phyloP scores from a whole-genome alignment of 2,329 filamentous ascomycete species.

The Tolypocladium sp. region DNA sequence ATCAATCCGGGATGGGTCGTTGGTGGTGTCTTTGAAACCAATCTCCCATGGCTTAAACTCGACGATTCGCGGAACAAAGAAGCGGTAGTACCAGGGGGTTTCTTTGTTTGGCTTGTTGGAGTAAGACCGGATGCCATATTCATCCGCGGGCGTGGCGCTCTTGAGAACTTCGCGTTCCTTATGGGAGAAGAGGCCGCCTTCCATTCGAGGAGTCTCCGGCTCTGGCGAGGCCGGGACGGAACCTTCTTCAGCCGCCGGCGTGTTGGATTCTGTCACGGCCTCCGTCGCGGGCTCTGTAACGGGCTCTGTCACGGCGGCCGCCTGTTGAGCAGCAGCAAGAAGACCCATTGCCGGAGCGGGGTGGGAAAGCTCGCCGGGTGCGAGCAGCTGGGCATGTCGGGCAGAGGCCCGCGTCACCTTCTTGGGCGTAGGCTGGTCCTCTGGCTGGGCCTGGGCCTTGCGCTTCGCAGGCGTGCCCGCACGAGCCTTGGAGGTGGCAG shows the following conservation, averaged over 20 bases:
- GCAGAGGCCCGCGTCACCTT: constrained; percentile 27
- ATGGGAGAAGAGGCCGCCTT: constrained; percentile 13
- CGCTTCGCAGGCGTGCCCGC: constrained; percentile 28
- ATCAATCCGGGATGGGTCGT: constrained; percentile 28
- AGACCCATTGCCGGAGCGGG: constrained; percentile 27
- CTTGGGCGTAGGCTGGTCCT: constrained; percentile 41
- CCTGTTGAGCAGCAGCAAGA: constrained; percentile 28
- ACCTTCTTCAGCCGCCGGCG: constrained; percentile 24
- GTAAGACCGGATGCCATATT: constrained; percentile 39
- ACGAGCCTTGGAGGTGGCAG: constrained; percentile 5
- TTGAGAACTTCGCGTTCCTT: constrained; percentile 29
- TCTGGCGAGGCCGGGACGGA: constrained; percentile 27
- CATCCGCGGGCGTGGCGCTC: constrained; percentile 37
- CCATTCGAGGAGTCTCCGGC: constrained; percentile 17
- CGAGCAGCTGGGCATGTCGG: constrained; percentile 16
- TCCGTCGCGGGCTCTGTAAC: constrained; percentile 8
- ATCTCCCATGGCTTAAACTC: constrained; percentile 45
- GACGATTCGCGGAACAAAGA: constrained; percentile 37
- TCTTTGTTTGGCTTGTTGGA: constrained; percentile 28
- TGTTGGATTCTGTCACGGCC: constrained; percentile 16
- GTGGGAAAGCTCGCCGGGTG: constrained; percentile 11
- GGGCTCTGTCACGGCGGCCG: constrained; percentile 13
- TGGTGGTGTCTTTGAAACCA: constrained; percentile 49
- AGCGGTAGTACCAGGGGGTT: constrained; percentile 41
- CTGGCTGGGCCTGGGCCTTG: constrained; percentile 39